Evolutionary conservation across 1,284 basidiomycete species (phyloP).

Genomic region (Fomes fomentarius): DNA sequence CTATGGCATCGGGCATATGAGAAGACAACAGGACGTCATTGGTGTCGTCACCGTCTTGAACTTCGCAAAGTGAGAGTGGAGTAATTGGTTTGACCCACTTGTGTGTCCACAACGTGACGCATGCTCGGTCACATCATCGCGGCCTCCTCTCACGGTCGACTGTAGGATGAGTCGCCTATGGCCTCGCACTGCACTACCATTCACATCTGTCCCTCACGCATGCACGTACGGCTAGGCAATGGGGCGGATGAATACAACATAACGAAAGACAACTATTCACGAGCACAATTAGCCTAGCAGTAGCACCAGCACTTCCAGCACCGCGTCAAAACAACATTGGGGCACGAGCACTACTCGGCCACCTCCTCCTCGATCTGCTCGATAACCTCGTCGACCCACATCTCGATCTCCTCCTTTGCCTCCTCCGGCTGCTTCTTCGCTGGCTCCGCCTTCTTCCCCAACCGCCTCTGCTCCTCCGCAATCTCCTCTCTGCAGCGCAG

Average conservation of each 20-base stretch:
- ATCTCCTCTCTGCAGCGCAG: slow-evolving; percentile 60
- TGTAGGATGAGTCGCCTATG: no score
- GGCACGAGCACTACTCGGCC: slow-evolving; percentile 41
- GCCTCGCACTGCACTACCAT: no score
- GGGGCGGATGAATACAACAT: slow-evolving; percentile 21
- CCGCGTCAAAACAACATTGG: not conserved
- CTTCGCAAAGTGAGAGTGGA: slow-evolving; percentile 2
- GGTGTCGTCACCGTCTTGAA: slow-evolving; percentile 7
- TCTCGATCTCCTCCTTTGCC: slow-evolving; percentile 85
- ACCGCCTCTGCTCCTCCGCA: slow-evolving; percentile 47
- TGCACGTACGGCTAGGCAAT: not conserved
- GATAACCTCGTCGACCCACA: slow-evolving; percentile 90
- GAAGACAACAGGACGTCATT: no score
- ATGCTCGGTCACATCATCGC: slow-evolving; percentile 6
- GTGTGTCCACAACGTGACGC: slow-evolving; percentile 11
- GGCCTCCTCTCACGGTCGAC: not conserved
- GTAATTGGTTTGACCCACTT: not conserved
- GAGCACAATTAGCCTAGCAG: slow-evolving; percentile 10
- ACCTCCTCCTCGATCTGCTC: slow-evolving; percentile 89
- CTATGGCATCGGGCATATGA: no score
- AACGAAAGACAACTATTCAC: slow-evolving; percentile 19
- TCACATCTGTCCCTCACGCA: no score
- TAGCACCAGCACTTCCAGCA: not conserved
- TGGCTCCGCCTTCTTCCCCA: slow-evolving; percentile 40
- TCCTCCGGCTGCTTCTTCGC: slow-evolving; percentile 48